Evolutionary conservation across 2,329 filamentous ascomycete genomes (phyloP), one percentile per base, ranked within the genome.

Genomic region (Reticulascus tulasneorum): DNA sequence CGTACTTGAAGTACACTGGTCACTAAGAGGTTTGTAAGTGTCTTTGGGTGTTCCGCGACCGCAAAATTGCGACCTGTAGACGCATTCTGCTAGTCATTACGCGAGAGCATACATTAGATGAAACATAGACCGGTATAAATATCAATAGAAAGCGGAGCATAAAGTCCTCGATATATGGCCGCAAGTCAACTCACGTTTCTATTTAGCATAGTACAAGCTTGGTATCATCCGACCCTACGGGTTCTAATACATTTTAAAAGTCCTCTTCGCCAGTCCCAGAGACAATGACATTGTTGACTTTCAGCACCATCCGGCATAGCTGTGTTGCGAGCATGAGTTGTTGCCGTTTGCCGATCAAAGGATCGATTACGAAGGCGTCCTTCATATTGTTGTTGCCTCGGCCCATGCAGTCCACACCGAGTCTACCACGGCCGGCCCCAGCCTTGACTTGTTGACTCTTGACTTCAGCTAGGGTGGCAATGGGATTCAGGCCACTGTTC

Each of bases 361-460:
- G 94, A 59, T 98, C 93, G 59, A 98, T 97, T 49, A 96, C 93
- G 64, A 98, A 98, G 49, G 93, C 86, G 51, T 95, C 82, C 70
- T 85, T 90, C 93, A 98, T 98, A 67, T 97, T 82, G 66, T 96
- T 97, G 70, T 77, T 89, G 50, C 93, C 93, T 23, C 81, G 84
- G 62, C 86, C 80, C 93, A 98, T 97, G 74, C 94, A 98, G 71
- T 98, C 93, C 29, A 98, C 91, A 49, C 93, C 93, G 44, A 97
- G 73, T 50, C 81, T 80, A 51, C 77, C 76, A 36, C 72, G 69
- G 33, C 42, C 49, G 17, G 51, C 51, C 18, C 64, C 61, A 31
- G 79, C 84, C 73, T 91, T 95, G 53, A 94, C 85, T 67, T 98
- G 93, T 67, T 94, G 82, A 52, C 88, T 94, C 78, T 98, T 98